phyloP scores from a whole-genome alignment of 305 asterid species.

The Fraxinus greggii region DNA sequence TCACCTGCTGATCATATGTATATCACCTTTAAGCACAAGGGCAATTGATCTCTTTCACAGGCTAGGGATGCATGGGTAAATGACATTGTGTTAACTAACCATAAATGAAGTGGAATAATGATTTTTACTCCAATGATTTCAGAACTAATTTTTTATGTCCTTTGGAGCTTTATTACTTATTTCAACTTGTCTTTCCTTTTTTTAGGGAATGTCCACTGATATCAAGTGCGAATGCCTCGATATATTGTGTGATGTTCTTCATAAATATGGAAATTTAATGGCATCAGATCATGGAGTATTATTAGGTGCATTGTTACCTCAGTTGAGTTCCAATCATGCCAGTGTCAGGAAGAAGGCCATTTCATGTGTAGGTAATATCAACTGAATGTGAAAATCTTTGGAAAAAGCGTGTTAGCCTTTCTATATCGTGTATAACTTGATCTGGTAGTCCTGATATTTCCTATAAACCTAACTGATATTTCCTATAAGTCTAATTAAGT shows the following conservation, averaged over 20 bases:
- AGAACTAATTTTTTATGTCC: background rate
- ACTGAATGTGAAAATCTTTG: conserved; percentile 13
- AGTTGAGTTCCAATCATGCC: conserved; percentile 87
- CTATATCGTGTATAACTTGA: background rate
- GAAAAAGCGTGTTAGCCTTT: background rate
- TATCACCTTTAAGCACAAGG: background rate
- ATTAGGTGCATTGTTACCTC: conserved; percentile 74
- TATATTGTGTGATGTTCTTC: conserved; percentile 91
- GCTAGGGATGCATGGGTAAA: background rate
- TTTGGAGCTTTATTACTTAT: background rate
- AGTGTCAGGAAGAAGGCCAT: conserved; percentile 93
- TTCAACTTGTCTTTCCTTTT: conserved; percentile 4
- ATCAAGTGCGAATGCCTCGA: conserved; percentile 97
- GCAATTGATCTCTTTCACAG: background rate
- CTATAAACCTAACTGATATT: conserved; percentile 1
- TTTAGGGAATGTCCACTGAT: conserved; percentile 78
- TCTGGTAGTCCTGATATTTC: conserved; percentile 9
- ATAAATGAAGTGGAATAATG: background rate
- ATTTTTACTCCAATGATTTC: background rate
- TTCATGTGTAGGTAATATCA: conserved; percentile 82
- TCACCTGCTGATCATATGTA: conserved; percentile 2
- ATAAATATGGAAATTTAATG: conserved; percentile 90
- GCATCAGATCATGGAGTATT: conserved; percentile 76
- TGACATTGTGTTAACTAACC: background rate
- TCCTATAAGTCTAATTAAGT: conserved; percentile 1